phyloP scores from a whole-genome alignment of 306 rosid species.

The Glycine latifolia region DNA sequence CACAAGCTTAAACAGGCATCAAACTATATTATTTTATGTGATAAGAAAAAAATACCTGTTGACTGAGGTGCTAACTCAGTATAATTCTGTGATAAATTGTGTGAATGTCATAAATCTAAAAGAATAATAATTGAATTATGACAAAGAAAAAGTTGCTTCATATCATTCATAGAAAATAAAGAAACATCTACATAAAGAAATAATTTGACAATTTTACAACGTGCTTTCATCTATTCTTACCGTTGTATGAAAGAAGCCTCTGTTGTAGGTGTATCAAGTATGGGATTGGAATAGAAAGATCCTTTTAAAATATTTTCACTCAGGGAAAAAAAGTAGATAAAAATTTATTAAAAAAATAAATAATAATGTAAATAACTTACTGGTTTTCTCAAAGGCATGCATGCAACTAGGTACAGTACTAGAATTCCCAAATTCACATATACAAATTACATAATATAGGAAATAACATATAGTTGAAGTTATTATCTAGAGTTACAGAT shows the following conservation, averaged over 20 bases:
- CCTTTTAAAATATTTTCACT: conserved; percentile 84
- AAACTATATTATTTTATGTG: conserved; percentile 2
- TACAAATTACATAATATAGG: conserved; percentile 7
- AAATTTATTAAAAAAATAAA: neutral
- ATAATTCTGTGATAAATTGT: conserved; percentile 1
- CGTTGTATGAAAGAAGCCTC: conserved; percentile 76
- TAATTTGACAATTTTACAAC: conserved; percentile 16
- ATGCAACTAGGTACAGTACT: conserved; percentile 4
- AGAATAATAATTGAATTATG: conserved; percentile 26
- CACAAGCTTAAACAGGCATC: conserved; percentile 18
- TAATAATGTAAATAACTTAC: conserved; percentile 25
- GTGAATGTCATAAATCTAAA: conserved; percentile 2
- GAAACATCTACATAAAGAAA: conserved; percentile 29
- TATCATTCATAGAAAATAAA: conserved; percentile 25
- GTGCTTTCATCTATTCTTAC: conserved; percentile 46
- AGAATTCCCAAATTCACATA: conserved; percentile 27
- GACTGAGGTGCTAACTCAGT: conserved; percentile 17
- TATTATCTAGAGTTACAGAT: neutral
- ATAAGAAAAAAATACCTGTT: conserved; percentile 9
- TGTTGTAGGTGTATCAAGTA: conserved; percentile 82
- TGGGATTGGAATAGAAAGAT: conserved; percentile 93
- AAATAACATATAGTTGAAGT: neutral
- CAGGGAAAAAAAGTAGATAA: conserved; percentile 17
- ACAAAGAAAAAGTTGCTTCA: conserved; percentile 22
- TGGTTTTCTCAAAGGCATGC: conserved; percentile 32